Evolutionary conservation across 805 yeast genomes (phyloP), one percentile per base, ranked within the genome.

Genomic region (Tetrapisispora arboricola): DNA sequence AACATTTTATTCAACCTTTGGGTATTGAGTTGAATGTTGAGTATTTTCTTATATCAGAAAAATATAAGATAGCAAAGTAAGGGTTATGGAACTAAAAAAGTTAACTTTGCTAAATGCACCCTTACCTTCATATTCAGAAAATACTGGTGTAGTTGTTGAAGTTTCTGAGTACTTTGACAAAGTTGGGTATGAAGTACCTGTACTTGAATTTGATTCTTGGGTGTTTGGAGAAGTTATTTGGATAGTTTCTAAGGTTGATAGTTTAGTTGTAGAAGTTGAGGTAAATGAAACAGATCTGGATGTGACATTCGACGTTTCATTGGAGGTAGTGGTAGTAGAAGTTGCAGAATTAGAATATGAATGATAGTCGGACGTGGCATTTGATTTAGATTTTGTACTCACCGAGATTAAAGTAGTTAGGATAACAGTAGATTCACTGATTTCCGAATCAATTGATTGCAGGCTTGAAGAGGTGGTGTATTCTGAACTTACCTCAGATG

Each of bases 101-200:
- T 11, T 34, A 9, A 22, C 15, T 11, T 22, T 15, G 17, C 5
- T 21, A 16, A 24, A 6, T 8, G 25, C 8, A 16, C 29, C 37
- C 15, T n/a, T 20, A 10, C 44, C 48, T 32, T 45, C 46, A 27
- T 34, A 43, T n/a, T 40, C 29, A n/a, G 42, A 32, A 11, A 38
- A 10, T 4, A 41, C 11, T 11, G 9, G 20, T 3, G 9, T 20
- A 15, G 22, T 24, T 34, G 29, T 2, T 21, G 26, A 21, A 21
- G 36, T 28, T n/a, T 10, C 18, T 9, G 17, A 28, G 18, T n/a
- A 10, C 15, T 5, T 18, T n/a, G 31, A 28, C 15, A 27, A 8
- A 8, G 29, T 27, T 27, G 29, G 29, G n/a, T 9, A 27, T 27
- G 29, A 15, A 27, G n/a, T 27, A 6, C 6, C 15, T 27, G 29